phyloP scores from a whole-genome alignment of 108 stramenopile species.

The Skeletonema grethae region DNA sequence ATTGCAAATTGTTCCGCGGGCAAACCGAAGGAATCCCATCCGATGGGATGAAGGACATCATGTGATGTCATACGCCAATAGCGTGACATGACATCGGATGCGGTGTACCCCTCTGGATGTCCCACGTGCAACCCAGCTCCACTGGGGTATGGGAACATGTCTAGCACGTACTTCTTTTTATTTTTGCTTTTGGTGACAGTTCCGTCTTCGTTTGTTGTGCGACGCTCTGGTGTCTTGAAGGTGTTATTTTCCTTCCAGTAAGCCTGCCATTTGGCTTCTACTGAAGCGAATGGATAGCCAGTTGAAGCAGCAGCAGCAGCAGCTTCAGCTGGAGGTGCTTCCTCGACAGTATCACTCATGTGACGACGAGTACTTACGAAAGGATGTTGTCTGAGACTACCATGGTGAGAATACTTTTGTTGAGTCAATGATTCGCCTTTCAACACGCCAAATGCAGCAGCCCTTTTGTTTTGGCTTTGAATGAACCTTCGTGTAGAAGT shows the following conservation, averaged over 20 bases:
- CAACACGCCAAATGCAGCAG: background rate
- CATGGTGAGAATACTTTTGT: background rate
- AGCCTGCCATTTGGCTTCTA: constrained; percentile 91
- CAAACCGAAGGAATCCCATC: constrained; percentile 99
- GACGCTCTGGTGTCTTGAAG: constrained; percentile 77
- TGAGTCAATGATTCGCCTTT: background rate
- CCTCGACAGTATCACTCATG: constrained; percentile 18
- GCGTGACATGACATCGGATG: constrained; percentile 97
- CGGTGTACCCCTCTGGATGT: constrained; percentile 97
- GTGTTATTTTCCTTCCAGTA: constrained; percentile 86
- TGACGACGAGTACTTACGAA: constrained; percentile 3
- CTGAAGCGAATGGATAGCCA: constrained; percentile 70
- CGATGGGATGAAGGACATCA: constrained; percentile 99
- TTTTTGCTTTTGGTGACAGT: constrained; percentile 47
- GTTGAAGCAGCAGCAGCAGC: constrained; percentile 5
- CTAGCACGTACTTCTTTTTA: constrained; percentile 94
- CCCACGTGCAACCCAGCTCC: constrained; percentile 97
- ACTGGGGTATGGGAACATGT: constrained; percentile 99
- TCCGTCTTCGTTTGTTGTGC: constrained; percentile 20
- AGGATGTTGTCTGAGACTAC: background rate
- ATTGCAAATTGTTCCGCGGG: constrained; percentile 99
- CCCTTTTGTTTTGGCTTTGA: constrained; percentile 1
- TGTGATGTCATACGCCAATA: constrained; percentile 96
- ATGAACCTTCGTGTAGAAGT: background rate
- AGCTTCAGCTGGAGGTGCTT: constrained; percentile 4